Percentiles rank a stretch among this genome's conserved stretches.
These are phyloP conservation scores for Magnaporthiopsis incrustans DNA, from an alignment of 2,329 filamentous ascomycete genomes.

Conservation along the genomic window DNA sequence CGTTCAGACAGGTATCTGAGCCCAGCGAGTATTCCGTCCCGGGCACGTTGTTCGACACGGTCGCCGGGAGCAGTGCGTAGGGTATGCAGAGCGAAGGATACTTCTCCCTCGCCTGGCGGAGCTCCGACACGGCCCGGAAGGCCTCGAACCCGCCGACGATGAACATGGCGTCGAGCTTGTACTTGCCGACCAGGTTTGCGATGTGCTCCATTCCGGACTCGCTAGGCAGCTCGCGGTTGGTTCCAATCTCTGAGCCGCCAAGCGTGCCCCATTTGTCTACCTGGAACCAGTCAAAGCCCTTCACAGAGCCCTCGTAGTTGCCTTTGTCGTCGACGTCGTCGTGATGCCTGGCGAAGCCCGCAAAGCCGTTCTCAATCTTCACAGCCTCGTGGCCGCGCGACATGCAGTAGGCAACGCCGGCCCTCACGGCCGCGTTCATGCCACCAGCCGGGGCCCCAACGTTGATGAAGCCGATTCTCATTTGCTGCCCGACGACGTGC, in stretches of 20 bases:
- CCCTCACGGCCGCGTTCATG: constrained; percentile 95
- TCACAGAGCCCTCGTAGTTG: constrained; percentile 70
- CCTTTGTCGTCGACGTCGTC: constrained; percentile 41
- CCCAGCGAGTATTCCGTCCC: constrained; percentile 96
- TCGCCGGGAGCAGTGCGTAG: constrained; percentile 86
- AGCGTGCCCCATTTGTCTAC: constrained; percentile 93
- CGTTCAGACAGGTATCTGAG: constrained; percentile 93
- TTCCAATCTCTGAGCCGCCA: constrained; percentile 95
- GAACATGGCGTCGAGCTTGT: constrained; percentile 86
- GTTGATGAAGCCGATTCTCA: constrained; percentile 93
- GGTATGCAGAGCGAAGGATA: constrained; percentile 88
- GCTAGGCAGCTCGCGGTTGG: constrained; percentile 84
- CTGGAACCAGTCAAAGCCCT: constrained; percentile 84
- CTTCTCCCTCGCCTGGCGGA: constrained; percentile 69
- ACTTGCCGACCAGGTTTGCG: constrained; percentile 74
- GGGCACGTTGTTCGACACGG: constrained; percentile 96
- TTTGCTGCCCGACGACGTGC: constrained; percentile 45
- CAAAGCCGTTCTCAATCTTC: constrained; percentile 94
- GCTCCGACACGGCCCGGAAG: constrained; percentile 82
- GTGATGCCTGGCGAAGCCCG: constrained; percentile 86
- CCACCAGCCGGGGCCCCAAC: constrained; percentile 94
- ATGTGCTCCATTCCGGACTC: constrained; percentile 78
- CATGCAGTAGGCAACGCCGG: constrained; percentile 86
- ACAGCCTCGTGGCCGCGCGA: constrained; percentile 87
- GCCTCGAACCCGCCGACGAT: constrained; percentile 94